Evolutionary conservation across 495 filamentous ascomycete genomes (phyloP).

Genomic region (Penicillium verhagenii): DNA sequence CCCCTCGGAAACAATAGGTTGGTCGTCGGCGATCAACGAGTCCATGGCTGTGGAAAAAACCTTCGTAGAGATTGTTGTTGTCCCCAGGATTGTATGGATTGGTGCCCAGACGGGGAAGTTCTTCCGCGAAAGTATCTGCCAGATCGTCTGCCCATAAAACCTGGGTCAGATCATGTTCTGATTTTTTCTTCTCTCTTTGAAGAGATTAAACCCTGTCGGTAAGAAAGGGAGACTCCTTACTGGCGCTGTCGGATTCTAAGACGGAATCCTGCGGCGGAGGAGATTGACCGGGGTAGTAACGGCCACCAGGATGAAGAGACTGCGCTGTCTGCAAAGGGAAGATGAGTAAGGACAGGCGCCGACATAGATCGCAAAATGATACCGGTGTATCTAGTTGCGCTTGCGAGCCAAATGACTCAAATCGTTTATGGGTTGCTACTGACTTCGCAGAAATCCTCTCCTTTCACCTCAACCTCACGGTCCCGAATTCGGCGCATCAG

Average conservation of each 20-base stretch:
- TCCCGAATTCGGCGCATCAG: conserved; percentile 68
- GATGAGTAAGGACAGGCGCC: conserved; percentile 39
- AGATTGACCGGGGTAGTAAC: conserved; percentile 41
- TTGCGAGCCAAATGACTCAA: conserved; percentile 36
- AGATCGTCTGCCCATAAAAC: conserved; percentile 10
- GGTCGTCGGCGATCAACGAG: conserved; percentile 21
- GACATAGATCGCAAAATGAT: conserved; percentile 29
- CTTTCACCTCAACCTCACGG: conserved; percentile 52
- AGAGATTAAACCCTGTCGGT: conserved; percentile 7
- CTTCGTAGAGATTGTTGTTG: conserved; percentile 26
- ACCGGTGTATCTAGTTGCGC: conserved; percentile 40
- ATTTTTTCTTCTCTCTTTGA: conserved; percentile 1
- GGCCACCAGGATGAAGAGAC: conserved; percentile 52
- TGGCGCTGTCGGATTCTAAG: conserved; percentile 8
- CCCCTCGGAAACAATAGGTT: conserved; percentile 21
- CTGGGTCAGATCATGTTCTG: conserved; percentile 18
- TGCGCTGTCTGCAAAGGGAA: conserved; percentile 36
- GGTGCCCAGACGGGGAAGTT: conserved; percentile 11
- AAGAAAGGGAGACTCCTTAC: conserved; percentile 21
- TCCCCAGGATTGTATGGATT: conserved; percentile 13
- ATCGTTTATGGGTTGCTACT: conserved; percentile 45
- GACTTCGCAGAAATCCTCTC: conserved; percentile 56
- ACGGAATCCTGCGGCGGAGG: conserved; percentile 8
- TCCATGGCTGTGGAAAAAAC: conserved; percentile 18
- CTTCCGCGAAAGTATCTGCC: conserved; percentile 9